Percentiles rank a stretch among this genome's conserved stretches.
Conservation (phyloP, 2,329 filamentous ascomycete genomes). For the Sclerotinia nivalis region DNA sequence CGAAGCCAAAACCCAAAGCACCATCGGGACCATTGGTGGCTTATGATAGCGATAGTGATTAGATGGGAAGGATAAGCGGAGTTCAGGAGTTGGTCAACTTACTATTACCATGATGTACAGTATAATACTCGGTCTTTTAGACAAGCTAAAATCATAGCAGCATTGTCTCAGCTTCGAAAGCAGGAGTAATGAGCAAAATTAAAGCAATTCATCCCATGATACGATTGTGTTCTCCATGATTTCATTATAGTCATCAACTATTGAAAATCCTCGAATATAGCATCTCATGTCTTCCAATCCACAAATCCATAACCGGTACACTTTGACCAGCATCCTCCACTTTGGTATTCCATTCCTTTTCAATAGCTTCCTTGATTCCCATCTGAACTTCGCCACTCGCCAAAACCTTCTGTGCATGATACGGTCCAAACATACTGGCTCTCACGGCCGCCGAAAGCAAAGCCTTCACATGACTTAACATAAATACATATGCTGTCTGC, state of each 20-base stretch:
- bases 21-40: conserved; percentile 74
- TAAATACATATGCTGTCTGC: conserved; percentile 72
- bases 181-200: not conserved
- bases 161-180: not conserved
- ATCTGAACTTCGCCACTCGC: conserved; percentile 60
- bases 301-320: conserved; percentile 77
- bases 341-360: conserved; percentile 57
- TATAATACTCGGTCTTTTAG: conserved; percentile 13
- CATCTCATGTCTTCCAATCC: conserved; percentile 80
- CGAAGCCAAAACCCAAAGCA: conserved; percentile 53
- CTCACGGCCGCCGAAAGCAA: conserved; percentile 75
- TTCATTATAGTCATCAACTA: conserved; percentile 51
- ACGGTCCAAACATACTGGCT: conserved; percentile 76
- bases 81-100: conserved; percentile 25
- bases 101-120: not conserved
- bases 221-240: not conserved
- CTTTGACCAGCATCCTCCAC: conserved; percentile 71
- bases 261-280: conserved; percentile 87
- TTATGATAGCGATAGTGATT: conserved; percentile 87
- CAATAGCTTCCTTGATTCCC: conserved; percentile 59
- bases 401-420: conserved; percentile 73
- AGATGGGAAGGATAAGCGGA: conserved; percentile 25
- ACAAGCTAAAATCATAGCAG: not conserved
- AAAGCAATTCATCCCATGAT: not conserved
- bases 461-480: conserved; percentile 75